These are phyloP conservation scores for Alternaria sp. DNA, from an alignment of 2,329 filamentous ascomycete species.

Conservation along the genomic window DNA sequence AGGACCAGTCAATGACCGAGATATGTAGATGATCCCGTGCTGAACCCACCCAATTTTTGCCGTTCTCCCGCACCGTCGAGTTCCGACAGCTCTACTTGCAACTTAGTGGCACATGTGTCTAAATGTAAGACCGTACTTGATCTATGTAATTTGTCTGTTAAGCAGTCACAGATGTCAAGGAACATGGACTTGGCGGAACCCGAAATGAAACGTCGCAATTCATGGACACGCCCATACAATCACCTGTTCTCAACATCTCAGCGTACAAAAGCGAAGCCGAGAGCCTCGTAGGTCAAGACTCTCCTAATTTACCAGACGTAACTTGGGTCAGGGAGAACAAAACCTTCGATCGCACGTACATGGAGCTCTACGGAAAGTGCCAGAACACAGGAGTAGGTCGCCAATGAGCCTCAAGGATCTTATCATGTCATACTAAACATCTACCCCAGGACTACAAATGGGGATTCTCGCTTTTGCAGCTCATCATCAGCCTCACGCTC, in stretches of 20 bases:
- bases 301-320: rapidly evolving
- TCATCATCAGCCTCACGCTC: not conserved
- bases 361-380: not conserved
- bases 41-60: rapidly evolving
- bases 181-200: not conserved
- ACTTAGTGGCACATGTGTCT: not conserved
- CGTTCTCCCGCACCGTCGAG: rapidly evolving
- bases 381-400: not conserved
- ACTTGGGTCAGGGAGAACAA: not conserved
- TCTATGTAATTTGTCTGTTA: not conserved
- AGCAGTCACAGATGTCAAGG: not conserved
- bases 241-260: not conserved
- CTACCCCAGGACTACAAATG: not conserved
- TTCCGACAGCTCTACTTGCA: not conserved
- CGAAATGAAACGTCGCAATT: not conserved
- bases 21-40: not conserved
- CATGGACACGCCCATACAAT: not conserved
- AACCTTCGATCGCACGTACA: not conserved
- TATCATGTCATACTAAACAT: rapidly evolving
- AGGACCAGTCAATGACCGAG: not conserved
- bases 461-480: not conserved
- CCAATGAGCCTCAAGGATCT: rapidly evolving
- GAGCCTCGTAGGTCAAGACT: rapidly evolving
- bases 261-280: not conserved
- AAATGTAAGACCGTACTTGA: not conserved